Evolutionary conservation across 768 basidiomycete genomes (phyloP), one percentile per base, ranked within the genome.

Genomic region (Boletus sensibilis): DNA sequence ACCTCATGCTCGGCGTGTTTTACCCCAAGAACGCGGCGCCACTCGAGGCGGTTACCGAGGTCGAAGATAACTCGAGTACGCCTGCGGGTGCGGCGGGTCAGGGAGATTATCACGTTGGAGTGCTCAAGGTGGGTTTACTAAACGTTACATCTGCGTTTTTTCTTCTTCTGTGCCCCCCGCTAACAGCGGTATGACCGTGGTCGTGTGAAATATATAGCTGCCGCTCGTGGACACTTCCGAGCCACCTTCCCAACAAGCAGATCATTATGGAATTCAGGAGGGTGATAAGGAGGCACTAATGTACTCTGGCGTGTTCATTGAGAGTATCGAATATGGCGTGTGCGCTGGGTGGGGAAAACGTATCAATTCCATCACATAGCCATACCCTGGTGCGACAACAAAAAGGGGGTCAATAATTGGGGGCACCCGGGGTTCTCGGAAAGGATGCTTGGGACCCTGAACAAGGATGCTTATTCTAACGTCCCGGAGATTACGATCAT

Each of bases 211-310:
- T n/a, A 5, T 43, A 2, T 52, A 85, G 84, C 75, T 86, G 33
- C 82, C 83, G 4, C 64, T 86, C 6, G 79, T 80, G 2, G 72
- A 84, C 56, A 74, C 77, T 6, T 60, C 63, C 0, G 80, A 86
- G 51, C 65, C 77, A 0, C 62, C 77, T 5, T 71, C 70, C 12
- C 68, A 85, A 35, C 79, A 83, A 61, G 70, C 69, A 1, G 81
- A 86, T 81, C 79, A 84, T 64, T 70, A 78, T 60, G 84, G 84
- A 11, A 77, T 82, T 33, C 85, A 86, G 62, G 82, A 85, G 62
- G 82, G 80, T 2, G 76, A 75, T 9, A 75, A 73, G 5, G 85
- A 86, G 55, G 82, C 78, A 1, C 60, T 85, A 25, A 64, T 80
- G 7, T 84, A 82, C 64, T 85, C 83, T 31, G 84, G 84, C 0